These are phyloP conservation scores for Geranium rotundifolium DNA, from an alignment of 345 rosid species.

Conservation along the genomic window DNA sequence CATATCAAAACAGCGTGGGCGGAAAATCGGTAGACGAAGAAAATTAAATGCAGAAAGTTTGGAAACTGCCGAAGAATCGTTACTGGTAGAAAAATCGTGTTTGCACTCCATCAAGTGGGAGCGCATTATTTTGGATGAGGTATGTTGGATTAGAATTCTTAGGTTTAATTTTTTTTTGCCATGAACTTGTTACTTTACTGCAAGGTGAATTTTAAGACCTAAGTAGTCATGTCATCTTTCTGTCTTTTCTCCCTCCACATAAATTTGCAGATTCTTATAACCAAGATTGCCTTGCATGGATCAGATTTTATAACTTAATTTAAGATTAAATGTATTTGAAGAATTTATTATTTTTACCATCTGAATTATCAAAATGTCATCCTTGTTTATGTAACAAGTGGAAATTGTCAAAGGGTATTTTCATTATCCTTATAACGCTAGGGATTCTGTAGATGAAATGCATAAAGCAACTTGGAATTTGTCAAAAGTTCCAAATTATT, in stretches of 20 bases:
- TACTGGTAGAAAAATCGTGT: constrained; percentile 35
- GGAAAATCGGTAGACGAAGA: constrained; percentile 2
- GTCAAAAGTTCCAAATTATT: too few relatives aligned
- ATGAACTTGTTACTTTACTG: not conserved
- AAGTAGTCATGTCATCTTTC: too few relatives aligned
- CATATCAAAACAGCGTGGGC: constrained; percentile 11
- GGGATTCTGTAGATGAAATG: too few relatives aligned
- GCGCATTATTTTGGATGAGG: constrained; percentile 91
- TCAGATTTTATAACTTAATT: too few relatives aligned
- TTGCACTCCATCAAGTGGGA: constrained; percentile 76
- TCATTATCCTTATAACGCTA: too few relatives aligned
- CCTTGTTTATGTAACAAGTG: too few relatives aligned
- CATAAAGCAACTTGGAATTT: too few relatives aligned
- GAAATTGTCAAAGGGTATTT: too few relatives aligned
- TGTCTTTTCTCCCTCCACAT: not conserved
- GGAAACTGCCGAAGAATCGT: constrained; percentile 11
- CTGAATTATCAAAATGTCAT: too few relatives aligned
- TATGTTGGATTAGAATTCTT: constrained; percentile 17
- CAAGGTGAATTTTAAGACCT: too few relatives aligned
- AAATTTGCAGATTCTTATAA: not conserved
- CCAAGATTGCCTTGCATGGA: not conserved
- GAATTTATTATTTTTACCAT: too few relatives aligned
- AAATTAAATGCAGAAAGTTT: constrained; percentile 2
- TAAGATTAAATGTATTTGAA: too few relatives aligned
- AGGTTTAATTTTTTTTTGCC: not conserved